Base-by-base conservation (phyloP, 352 stramenopile genomes). In the Saprolegnia diclina region DNA sequence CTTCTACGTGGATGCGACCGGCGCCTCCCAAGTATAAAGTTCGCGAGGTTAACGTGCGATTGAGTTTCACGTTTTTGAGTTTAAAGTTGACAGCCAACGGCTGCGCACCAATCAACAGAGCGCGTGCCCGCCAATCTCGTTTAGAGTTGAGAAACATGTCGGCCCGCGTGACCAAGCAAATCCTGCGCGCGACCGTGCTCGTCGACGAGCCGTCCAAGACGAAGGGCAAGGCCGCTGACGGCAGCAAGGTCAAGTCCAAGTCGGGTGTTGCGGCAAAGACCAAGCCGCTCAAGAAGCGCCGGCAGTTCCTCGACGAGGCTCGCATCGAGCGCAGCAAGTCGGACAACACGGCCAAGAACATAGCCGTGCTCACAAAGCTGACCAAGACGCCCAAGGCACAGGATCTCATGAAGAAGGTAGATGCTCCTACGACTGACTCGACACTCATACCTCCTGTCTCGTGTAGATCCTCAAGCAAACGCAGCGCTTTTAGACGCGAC, bases 371-470 rank as follows among this genome's bases (percentile, higher is more conserved):
- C 53, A 59, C 62, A 22, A 24, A 52, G 13, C 10, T 56, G 5
- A 44, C 46, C 32, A 61, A 69, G 11, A 59, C 52, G 3, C 4
- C 63, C 5, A 59, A 69, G 38, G 21, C 50, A 18, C 63, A 69
- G 50, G 50, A 22, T 55, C n/a, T 69, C 19, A 69, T 69, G 63
- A 22, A 69, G 50, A 69, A 61, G 63, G 63, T 69, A 69, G 19
- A 35, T 11, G 24, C 22, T 11, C 52, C 35, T 59, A 5, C 29
- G 2, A 35, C 29, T 11, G 11, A 7, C 24, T 59, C 35, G 24
- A 24, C 11, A 16, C 52, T 40, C 9, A 59, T 59, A n/a, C 52
- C 2, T 54, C 35, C 11, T 21, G 21, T 52, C 21, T 35, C 13
- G 19, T n/a, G 11, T 59, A 59, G 52, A 59, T 59, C 35, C 52